Conservation (phyloP, 108 stramenopile species). For the Mediolabrus comicus region DNA sequence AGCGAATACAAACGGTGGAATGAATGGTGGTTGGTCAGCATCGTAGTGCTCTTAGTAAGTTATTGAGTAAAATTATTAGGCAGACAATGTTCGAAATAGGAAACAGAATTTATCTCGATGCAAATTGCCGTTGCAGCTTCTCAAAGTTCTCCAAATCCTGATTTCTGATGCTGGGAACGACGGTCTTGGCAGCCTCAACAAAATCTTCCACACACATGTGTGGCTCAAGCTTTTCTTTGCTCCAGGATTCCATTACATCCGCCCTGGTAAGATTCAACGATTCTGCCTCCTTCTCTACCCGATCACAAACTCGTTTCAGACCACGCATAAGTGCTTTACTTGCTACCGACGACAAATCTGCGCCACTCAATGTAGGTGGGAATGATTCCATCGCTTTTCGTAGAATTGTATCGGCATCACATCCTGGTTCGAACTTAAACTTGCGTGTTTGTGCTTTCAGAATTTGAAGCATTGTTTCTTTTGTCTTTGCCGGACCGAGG, state of each 20-base stretch:
- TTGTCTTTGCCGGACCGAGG: constrained; percentile 78
- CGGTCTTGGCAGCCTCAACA: constrained; percentile 56
- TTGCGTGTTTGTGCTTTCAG: constrained; percentile 87
- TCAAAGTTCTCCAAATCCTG: constrained; percentile 71
- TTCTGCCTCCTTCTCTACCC: constrained; percentile 66
- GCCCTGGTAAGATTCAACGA: constrained; percentile 25
- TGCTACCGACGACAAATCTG: constrained; percentile 91
- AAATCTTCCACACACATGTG: constrained; percentile 63
- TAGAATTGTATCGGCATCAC: constrained; percentile 46
- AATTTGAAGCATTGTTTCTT: constrained; percentile 66
- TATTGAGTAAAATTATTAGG: not conserved
- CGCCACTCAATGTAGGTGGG: constrained; percentile 85
- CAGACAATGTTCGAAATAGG: not conserved
- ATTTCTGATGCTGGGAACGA: constrained; percentile 68
- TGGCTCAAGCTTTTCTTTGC: constrained; percentile 56
- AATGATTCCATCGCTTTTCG: constrained; percentile 62
- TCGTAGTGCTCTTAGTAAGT: not conserved
- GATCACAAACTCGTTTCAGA: constrained; percentile 67
- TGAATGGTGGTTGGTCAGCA: not conserved
- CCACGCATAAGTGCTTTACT: constrained; percentile 80
- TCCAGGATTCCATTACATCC: constrained; percentile 62
- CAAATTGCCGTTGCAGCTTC: constrained; percentile 51
- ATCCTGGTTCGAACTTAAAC: constrained; percentile 75
- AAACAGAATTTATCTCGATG: constrained; percentile 8
- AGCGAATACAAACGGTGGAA: not conserved